These are phyloP conservation scores for Simplicillium aogashimaense DNA, from an alignment of 2,329 filamentous ascomycete genomes.

Conservation along the genomic window DNA sequence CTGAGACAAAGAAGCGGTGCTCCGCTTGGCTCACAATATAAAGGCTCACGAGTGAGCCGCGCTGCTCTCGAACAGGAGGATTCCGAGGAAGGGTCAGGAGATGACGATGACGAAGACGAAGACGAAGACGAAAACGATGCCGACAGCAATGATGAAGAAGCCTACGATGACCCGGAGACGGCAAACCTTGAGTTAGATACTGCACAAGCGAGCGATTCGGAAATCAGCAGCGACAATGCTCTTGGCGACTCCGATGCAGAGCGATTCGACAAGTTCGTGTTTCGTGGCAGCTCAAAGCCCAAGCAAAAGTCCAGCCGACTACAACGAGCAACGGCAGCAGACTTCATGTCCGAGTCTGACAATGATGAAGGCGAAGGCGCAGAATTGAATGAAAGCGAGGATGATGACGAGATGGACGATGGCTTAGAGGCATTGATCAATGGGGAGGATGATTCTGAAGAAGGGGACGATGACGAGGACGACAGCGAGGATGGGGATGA, in stretches of 20 bases:
- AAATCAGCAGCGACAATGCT: slow-evolving; percentile 58
- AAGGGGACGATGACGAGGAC: slow-evolving; percentile 27
- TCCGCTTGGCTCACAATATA: slow-evolving; percentile 68
- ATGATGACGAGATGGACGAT: slow-evolving; percentile 23
- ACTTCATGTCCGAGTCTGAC: slow-evolving; percentile 44
- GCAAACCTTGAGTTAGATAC: slow-evolving; percentile 44
- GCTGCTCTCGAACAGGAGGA: slow-evolving; percentile 51
- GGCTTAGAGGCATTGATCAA: slow-evolving; percentile 20
- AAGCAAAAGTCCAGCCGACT: slow-evolving; percentile 20
- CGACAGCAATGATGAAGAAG: not conserved
- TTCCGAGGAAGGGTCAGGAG: slow-evolving; percentile 39
- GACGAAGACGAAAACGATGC: slow-evolving; percentile 30
- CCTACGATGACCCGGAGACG: slow-evolving; percentile 46
- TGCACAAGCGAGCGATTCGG: slow-evolving; percentile 40
- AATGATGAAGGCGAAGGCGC: slow-evolving; percentile 24
- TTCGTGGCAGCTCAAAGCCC: slow-evolving; percentile 48
- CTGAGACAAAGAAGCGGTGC: slow-evolving; percentile 63
- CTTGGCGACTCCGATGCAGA: slow-evolving; percentile 81
- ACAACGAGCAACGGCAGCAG: slow-evolving; percentile 40
- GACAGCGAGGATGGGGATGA: slow-evolving; percentile 22
- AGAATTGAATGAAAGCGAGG: slow-evolving; percentile 22
- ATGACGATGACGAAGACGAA: slow-evolving; percentile 36
- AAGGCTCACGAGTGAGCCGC: slow-evolving; percentile 66
- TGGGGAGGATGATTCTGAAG: slow-evolving; percentile 25
- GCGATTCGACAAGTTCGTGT: slow-evolving; percentile 63